Evolutionary conservation across 2,329 filamentous ascomycete species (phyloP), one percentile per base, ranked within the genome.

Genomic region (Parascedosporium putredinis): DNA sequence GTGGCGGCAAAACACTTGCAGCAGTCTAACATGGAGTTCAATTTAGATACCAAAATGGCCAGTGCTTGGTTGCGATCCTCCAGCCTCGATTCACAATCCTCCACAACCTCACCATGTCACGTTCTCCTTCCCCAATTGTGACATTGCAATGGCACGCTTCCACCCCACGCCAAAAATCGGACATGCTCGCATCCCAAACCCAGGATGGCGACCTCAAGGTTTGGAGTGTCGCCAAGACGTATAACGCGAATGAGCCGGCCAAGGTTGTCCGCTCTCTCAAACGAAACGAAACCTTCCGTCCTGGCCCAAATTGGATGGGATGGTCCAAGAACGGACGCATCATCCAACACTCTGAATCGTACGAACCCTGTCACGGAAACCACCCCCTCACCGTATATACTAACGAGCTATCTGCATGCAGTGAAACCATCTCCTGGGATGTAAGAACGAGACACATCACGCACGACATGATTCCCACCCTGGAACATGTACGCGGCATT

Each of bases 321-420:
- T 98, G 93, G 93, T 97, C 93, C 0, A 97, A 96, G 69, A 97
- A 95, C 69, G 93, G 93, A 34, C 85, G 90, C 56, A 89, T 98
- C 56, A 82, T 98, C 55, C 93, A 98, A 67, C 90, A 83, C 66
- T 86, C 87, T 4, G 88, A 96, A 67, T 82, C 84, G 90, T 95
- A 74, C 71, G 87, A 79, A 50, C 18, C n/a, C 16, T 25, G 27
- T 4, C 40, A 14, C 24, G 8, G 14, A 27, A 22, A 18, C n/a
- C 24, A 5, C 10, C 14, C 9, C n/a, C 9, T 31, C 4, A 29
- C 14, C 50, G 27, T 36, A 43, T 48, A 12, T 42, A 40, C 25
- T 38, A 29, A 33, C 38, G 16, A 27, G 8, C 29, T 7, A 42
- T n/a, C 22, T 3, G 43, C 45, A 31, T 55, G 58, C 62, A 89